phyloP scores from a whole-genome alignment of 305 asterid genomes.

The Solanum chacoense region DNA sequence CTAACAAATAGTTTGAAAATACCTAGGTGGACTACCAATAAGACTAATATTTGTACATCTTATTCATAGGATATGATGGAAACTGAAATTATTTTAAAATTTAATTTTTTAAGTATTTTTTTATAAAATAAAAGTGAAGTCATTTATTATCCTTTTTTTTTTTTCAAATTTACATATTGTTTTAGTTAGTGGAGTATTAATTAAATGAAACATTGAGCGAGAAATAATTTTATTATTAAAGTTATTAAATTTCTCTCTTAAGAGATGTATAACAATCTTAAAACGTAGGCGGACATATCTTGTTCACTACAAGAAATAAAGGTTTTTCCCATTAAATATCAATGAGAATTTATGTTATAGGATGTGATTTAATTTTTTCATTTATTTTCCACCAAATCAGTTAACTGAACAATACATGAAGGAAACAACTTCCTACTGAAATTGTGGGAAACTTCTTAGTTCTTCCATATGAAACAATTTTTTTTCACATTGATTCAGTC shows the following conservation, averaged over 20 bases:
- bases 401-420: not conserved
- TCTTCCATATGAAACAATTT: not conserved
- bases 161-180: not conserved
- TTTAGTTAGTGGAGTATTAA: not conserved
- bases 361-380: not conserved
- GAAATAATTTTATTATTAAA: not conserved
- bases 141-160: not conserved
- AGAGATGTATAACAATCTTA: not conserved
- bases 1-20: not conserved
- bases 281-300: not conserved
- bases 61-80: not conserved
- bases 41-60: not conserved
- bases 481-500: no score
- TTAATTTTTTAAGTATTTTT: not conserved
- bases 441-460: not conserved
- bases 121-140: not conserved
- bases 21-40: not conserved
- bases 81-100: not conserved
- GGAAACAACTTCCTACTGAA: not conserved
- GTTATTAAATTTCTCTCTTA: not conserved
- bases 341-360: not conserved
- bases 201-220: not conserved
- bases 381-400: fast-evolving
- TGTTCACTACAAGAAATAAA: not conserved
- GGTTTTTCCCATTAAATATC: not conserved